Base-by-base conservation (phyloP, 2,329 filamentous ascomycete species). In the Hymenoscyphus linearis region DNA sequence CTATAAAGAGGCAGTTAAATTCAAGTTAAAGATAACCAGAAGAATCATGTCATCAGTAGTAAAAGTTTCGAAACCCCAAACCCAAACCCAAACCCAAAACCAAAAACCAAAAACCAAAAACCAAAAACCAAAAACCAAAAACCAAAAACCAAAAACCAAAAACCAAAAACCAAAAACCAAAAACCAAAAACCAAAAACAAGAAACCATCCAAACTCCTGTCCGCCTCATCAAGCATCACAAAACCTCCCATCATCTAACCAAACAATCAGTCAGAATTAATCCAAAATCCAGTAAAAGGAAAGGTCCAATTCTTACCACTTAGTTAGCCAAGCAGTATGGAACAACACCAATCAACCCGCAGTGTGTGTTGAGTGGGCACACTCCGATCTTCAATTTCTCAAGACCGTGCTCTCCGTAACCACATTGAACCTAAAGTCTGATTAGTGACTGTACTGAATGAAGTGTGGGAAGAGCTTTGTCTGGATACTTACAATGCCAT, bases 271-370 rank as follows among this genome's bases (percentile, higher is more conserved):
- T 25, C 40, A 12, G 18, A 10, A 18, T 10, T 47, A 6, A 25
- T 25, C 10, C 31, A 31, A 13, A 22, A 3, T 25, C 14, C 12
- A 10, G 9, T 2, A 22, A 12, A 3, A 1, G 9, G 6, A 18
- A 40, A 40, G n/a, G 2, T 31, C 10, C 31, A 22, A 47, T 18
- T 47, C 40, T 47, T 10, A 47, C 40, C 18, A 31, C 31, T 31
- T 31, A 53, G 25, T 55, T 36, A 14, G 34, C 36, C n/a, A 55
- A 37, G 34, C 54, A 55, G 25, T 55, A 55, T 37, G 54, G 54
- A 37, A 55, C 36, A 36, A 13, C 34, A 3, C 34, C 54, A 37
- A 55, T 55, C 6, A 40, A 36, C 5, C 54, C 54, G 36, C 54
- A 55, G 54, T 37, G 27, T 2, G 54, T 55, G 25, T 36, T 40